Evolutionary conservation across 768 basidiomycete genomes (phyloP), one percentile per base, ranked within the genome.

Genomic region (Termitomyces sp.): DNA sequence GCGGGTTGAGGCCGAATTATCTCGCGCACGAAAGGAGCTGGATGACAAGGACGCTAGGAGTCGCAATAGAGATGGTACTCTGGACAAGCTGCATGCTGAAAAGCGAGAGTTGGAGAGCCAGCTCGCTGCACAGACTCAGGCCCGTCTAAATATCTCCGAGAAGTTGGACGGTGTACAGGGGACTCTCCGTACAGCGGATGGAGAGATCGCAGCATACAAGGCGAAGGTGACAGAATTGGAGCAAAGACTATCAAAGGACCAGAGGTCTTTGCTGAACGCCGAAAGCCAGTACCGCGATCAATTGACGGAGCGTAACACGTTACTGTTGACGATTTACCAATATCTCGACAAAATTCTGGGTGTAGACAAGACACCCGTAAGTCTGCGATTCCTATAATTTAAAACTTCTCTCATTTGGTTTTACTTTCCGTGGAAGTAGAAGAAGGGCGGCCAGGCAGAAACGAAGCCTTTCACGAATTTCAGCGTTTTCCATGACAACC

Each of bases 401-500:
- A 11, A 56, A 28, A 32, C 16, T 28, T 48, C n/a, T 7, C 20
- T 57, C 12, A 57, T 49, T 12, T 7, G 32, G 5, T 60, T 35
- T 13, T 55, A 6, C 22, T 55, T 15, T 13, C n/a, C 3, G 18
- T 12, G 39, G 61, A 33, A 61, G 42, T 68, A 91, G 91, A 92
- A 92, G 75, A 92, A 89, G 69, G 80, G 84, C 1, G 80, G 84
- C 1, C 84, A 89, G 63, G 87, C 86, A 0, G 92, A 94, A 71
- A 92, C 93, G 0, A 95, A 94, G 69, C 94, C 94, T 0, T 94
- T 93, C 75, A 93, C 94, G 22, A 96, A 96, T 74, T 97, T 98
- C 68, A 78, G 84, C 65, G 89, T 94, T 58, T 97, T 99, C 81
- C 92, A 96, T 67, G 95, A 97, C 74, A 95, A 94, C 67, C 84